Base-by-base conservation (phyloP, 2,329 filamentous ascomycete genomes). In the Xylaria sp. region DNA sequence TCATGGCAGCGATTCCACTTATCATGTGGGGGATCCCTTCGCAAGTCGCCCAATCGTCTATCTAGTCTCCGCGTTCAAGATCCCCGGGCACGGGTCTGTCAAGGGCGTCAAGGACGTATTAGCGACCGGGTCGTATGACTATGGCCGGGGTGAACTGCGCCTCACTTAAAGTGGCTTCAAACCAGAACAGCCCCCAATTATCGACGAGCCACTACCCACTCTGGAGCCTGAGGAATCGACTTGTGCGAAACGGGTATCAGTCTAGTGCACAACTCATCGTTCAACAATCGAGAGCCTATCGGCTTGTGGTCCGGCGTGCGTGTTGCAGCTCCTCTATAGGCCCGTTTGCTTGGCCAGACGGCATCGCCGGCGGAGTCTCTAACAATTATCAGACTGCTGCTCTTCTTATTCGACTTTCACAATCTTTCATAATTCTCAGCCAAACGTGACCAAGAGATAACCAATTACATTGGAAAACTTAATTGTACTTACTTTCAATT, bases 21-120 rank as follows among this genome's bases (percentile, higher is more conserved):
- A 28, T 63, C 20, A 63, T 60, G 65, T 68, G 67, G 65, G 62
- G 65, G 42, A 62, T 40, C n/a, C 60, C 59, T 60, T 80, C 79
- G 78, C 74, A 75, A 75, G 71, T 72, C 53, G 40, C 70, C 78
- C 78, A 80, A 80, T 79, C 77, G 76, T 70, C 71, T 73, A 59
- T 48, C 58, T 36, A 54, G 67, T 65, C 73, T 74, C 68, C 73
- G 63, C 63, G 65, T 58, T 59, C 20, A 36, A 46, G 51, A 20
- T 53, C 63, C 65, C 63, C 65, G 46, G 46, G 36, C 54, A 58
- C 36, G 54, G 23, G 61, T 62, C 33, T 42, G 56, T 44, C 66
- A 57, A 62, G 63, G 58, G 36, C 46, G 40, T 58, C 44, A 51
- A 61, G 63, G 54, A 20, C 46, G 38, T 68, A 63, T 59, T 69